phyloP scores from a whole-genome alignment of 257 asterid genomes.

The Fraxinus excelsior region DNA sequence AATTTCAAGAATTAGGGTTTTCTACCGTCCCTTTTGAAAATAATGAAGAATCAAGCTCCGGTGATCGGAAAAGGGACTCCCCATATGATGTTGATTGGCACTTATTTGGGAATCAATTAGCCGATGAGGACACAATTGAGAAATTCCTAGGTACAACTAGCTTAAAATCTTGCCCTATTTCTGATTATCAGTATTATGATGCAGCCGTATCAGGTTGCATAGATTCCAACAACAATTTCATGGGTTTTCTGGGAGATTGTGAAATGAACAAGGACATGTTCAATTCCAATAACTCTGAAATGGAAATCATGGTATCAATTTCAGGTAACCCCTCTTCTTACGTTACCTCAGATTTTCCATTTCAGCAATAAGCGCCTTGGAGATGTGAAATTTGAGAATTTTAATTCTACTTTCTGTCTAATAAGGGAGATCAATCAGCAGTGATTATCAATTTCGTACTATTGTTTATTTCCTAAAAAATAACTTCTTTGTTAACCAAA shows the following conservation, averaged over 20 bases:
- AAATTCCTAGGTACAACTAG: constrained; percentile 35
- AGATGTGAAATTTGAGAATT: background rate
- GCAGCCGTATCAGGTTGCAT: constrained; percentile 17
- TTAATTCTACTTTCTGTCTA: background rate
- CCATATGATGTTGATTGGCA: background rate
- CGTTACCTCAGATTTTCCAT: constrained; percentile 29
- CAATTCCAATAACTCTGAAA: constrained; percentile 24
- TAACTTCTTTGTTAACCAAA: background rate
- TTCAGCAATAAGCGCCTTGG: constrained; percentile 8
- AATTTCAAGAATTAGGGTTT: constrained; percentile 31
- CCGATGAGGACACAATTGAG: constrained; percentile 39
- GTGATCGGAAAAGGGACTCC: background rate
- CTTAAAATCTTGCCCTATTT: constrained; percentile 25
- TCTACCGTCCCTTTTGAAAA: background rate
- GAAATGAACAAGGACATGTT: constrained; percentile 34
- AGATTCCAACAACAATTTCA: constrained; percentile 33
- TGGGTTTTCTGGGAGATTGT: constrained; percentile 47
- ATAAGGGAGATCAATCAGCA: background rate
- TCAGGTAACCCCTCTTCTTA: constrained; percentile 53
- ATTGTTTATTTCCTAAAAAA: background rate
- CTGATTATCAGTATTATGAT: constrained; percentile 22
- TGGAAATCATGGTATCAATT: constrained; percentile 28
- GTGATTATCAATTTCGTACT: background rate
- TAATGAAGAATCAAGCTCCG: background rate
- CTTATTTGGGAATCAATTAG: background rate